phyloP scores from a whole-genome alignment of 2,329 filamentous ascomycete genomes.

The Rhexocercosporidium sp. region DNA sequence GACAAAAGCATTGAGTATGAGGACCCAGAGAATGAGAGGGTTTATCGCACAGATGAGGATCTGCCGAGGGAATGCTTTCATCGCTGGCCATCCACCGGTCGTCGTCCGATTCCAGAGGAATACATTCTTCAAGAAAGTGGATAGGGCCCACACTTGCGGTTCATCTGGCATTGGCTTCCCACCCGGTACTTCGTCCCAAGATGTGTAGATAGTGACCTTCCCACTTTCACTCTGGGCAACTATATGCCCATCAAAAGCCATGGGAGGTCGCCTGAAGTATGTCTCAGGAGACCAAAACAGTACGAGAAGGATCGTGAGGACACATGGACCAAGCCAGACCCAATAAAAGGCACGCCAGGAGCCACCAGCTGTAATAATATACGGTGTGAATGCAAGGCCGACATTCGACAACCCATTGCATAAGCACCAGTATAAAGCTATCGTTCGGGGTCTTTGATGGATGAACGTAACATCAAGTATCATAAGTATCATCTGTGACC shows the following conservation, averaged over 20 bases:
- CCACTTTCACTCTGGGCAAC: conserved; percentile 46
- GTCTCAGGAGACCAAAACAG: conserved; percentile 46
- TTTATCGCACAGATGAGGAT: conserved; percentile 50
- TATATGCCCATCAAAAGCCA: conserved; percentile 49
- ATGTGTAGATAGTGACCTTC: conserved; percentile 46
- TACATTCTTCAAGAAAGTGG: conserved; percentile 5
- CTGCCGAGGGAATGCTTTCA: conserved; percentile 18
- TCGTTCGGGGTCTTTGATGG: conserved; percentile 43
- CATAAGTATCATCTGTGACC: conserved; percentile 43
- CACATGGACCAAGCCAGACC: conserved; percentile 38
- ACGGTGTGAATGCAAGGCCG: conserved; percentile 38
- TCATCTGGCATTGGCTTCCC: conserved; percentile 21
- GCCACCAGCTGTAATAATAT: conserved; percentile 35
- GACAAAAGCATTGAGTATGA: conserved; percentile 23
- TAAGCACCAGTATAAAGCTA: conserved; percentile 45
- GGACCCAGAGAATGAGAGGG: conserved; percentile 54
- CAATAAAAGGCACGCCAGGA: conserved; percentile 45
- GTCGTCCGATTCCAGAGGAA: conserved; percentile 1
- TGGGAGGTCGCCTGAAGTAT: conserved; percentile 48
- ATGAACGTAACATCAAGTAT: conserved; percentile 48
- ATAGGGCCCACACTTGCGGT: background rate
- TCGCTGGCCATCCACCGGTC: conserved; percentile 16
- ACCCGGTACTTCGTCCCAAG: conserved; percentile 39
- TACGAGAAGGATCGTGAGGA: conserved; percentile 38
- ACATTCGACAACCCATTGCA: conserved; percentile 37